phyloP scores from a whole-genome alignment of 768 basidiomycete genomes.

The Suillus subluteus region DNA sequence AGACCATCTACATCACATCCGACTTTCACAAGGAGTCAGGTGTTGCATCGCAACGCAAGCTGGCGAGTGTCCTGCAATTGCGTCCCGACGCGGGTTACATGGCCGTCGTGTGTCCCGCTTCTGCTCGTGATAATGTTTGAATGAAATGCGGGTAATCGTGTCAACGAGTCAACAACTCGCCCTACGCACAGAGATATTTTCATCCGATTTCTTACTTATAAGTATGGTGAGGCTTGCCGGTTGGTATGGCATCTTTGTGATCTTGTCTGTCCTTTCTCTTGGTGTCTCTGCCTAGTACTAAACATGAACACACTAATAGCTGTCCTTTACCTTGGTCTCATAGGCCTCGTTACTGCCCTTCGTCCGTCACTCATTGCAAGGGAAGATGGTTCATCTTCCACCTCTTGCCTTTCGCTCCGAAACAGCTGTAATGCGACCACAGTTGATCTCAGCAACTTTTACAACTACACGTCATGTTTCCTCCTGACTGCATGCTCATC shows the following conservation, averaged over 20 bases:
- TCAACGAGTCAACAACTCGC: background rate
- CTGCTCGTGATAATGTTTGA: background rate
- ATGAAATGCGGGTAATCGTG: background rate
- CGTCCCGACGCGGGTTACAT: background rate
- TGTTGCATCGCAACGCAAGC: too few relatives aligned
- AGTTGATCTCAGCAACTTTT: conserved; percentile 23
- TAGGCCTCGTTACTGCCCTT: conserved; percentile 13
- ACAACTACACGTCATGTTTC: conserved; percentile 23
- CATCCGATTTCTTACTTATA: background rate
- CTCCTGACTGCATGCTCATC: conserved; percentile 24
- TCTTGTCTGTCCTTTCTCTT: conserved; percentile 4
- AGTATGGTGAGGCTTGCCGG: background rate
- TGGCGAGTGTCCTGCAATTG: too few relatives aligned
- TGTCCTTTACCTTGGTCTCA: conserved; percentile 6
- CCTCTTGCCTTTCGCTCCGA: conserved; percentile 21
- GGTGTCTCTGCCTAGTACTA: background rate
- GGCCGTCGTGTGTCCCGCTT: background rate
- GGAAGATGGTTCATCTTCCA: conserved; percentile 14
- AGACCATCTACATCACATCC: background rate
- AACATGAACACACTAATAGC: background rate
- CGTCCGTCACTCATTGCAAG: conserved; percentile 15
- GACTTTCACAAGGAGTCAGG: too few relatives aligned
- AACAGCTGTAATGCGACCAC: conserved; percentile 24
- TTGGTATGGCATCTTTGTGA: background rate
- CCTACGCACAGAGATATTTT: background rate